Evolutionary conservation across 129 eudicot species (phyloP).

Genomic region (Sambucus nigra): DNA sequence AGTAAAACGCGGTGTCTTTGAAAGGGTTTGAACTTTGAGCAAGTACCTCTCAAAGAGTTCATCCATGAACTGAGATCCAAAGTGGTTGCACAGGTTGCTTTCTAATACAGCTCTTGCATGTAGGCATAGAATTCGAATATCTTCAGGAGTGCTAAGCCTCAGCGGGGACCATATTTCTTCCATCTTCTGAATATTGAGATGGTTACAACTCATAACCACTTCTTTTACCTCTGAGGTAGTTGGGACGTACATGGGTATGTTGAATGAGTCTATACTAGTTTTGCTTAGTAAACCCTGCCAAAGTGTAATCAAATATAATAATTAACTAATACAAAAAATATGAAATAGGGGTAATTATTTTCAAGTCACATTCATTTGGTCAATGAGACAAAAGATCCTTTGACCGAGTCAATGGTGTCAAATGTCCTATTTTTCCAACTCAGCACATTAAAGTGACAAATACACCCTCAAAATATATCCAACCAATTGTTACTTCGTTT

Average conservation of each 20-base stretch:
- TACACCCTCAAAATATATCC: no score
- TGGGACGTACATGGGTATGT: constrained; percentile 7
- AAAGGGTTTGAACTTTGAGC: neutral
- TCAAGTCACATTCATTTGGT: no score
- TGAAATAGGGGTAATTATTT: no score
- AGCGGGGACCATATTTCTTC: neutral
- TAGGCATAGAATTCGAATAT: neutral
- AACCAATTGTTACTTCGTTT: no score
- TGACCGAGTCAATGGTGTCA: no score
- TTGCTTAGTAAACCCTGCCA: constrained; percentile 3
- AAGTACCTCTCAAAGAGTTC: constrained; percentile 3
- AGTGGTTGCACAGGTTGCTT: constrained; percentile 2
- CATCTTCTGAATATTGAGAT: neutral
- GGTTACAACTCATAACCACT: neutral
- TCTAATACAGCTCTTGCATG: neutral
- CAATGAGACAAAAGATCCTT: no score
- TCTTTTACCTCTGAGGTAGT: constrained; percentile 4
- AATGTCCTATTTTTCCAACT: no score
- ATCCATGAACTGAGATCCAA: constrained; percentile 11
- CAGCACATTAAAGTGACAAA: no score
- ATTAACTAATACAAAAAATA: no score
- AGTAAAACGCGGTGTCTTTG: neutral
- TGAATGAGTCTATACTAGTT: neutral
- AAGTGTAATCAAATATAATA: no score
- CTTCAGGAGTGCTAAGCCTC: neutral